phyloP scores from a whole-genome alignment of 805 yeast species.

The Candida quercuum region DNA sequence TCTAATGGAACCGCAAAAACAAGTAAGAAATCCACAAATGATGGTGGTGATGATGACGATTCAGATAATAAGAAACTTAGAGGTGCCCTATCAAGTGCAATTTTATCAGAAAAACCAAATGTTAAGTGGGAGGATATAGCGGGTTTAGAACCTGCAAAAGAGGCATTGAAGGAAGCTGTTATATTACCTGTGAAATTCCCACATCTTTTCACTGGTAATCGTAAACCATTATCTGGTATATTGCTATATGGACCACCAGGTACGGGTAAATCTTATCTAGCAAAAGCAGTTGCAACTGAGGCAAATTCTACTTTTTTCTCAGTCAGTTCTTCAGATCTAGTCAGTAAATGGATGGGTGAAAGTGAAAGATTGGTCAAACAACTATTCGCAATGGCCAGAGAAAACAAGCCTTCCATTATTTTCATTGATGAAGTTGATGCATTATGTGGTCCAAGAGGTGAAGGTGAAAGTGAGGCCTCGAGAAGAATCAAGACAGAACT shows the following conservation, averaged over 20 bases:
- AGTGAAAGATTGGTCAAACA: slow-evolving; percentile 94
- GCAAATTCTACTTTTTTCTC: slow-evolving; percentile 96
- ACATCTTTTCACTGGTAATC: slow-evolving; percentile 87
- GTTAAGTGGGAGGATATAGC: slow-evolving; percentile 95
- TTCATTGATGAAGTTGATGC: slow-evolving; percentile 99
- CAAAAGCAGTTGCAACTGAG: slow-evolving; percentile 98
- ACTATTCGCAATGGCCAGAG: slow-evolving; percentile 92
- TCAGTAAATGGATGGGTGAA: slow-evolving; percentile 99
- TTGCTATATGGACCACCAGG: slow-evolving; percentile 92
- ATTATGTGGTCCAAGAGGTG: slow-evolving; percentile 95
- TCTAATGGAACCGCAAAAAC: slow-evolving; percentile 43
- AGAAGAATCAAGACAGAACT: slow-evolving; percentile 94
- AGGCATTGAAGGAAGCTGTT: slow-evolving; percentile 95
- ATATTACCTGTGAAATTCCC: slow-evolving; percentile 95
- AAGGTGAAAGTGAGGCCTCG: slow-evolving; percentile 94
- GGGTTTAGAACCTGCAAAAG: slow-evolving; percentile 92
- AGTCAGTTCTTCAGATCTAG: slow-evolving; percentile 92
- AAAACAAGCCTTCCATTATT: slow-evolving; percentile 90
- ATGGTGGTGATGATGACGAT: slow-evolving; percentile 60
- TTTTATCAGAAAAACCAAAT: slow-evolving; percentile 86
- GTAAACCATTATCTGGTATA: slow-evolving; percentile 91
- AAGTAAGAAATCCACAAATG: slow-evolving; percentile 49
- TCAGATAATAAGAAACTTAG: slow-evolving; percentile 84
- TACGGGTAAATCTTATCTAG: slow-evolving; percentile 94
- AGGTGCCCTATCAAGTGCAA: slow-evolving; percentile 89